Conservation (phyloP, 2,329 filamentous ascomycete species). For the Coleophoma cylindrospora region DNA sequence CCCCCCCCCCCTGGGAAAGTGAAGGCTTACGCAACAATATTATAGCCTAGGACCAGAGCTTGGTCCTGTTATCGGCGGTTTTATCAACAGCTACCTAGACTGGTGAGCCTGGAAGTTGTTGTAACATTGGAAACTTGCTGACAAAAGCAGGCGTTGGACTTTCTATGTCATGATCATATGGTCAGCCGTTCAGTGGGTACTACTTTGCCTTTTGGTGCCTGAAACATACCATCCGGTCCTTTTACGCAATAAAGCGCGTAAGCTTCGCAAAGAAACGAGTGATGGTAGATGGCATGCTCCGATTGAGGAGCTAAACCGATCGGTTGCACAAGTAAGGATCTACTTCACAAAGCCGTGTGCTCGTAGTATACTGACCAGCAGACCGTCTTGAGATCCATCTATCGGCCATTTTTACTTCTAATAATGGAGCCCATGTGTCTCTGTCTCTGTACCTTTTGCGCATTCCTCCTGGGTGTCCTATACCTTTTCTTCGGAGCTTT, state of each 20-base stretch:
- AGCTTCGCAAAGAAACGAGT: conserved; percentile 5
- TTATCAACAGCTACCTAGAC: conserved; percentile 54
- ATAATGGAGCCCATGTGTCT: conserved; percentile 79
- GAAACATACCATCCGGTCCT: conserved; percentile 34
- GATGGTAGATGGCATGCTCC: conserved; percentile 5
- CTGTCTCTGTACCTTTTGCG: conserved; percentile 72
- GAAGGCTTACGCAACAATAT: no score
- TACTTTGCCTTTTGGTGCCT: conserved; percentile 41
- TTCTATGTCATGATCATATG: conserved; percentile 55
- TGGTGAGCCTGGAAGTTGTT: conserved; percentile 33
- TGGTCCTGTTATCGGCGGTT: conserved; percentile 62
- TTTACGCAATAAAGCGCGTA: conserved; percentile 5
- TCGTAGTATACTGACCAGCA: no score
- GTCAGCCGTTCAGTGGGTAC: conserved; percentile 51
- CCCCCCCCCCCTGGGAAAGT: no score
- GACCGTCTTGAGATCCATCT: conserved; percentile 33
- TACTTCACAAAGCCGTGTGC: conserved; percentile 32
- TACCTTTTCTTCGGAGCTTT: conserved; percentile 91
- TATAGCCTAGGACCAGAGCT: conserved; percentile 50
- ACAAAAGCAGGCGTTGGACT: conserved; percentile 56
- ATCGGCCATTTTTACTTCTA: conserved; percentile 71
- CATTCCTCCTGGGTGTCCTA: conserved; percentile 74
- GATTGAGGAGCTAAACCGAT: conserved; percentile 1
- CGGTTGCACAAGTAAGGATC: background rate
- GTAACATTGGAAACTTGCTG: background rate